Conservation (phyloP, 2,329 filamentous ascomycete genomes). For the Aspergillus sp. region DNA sequence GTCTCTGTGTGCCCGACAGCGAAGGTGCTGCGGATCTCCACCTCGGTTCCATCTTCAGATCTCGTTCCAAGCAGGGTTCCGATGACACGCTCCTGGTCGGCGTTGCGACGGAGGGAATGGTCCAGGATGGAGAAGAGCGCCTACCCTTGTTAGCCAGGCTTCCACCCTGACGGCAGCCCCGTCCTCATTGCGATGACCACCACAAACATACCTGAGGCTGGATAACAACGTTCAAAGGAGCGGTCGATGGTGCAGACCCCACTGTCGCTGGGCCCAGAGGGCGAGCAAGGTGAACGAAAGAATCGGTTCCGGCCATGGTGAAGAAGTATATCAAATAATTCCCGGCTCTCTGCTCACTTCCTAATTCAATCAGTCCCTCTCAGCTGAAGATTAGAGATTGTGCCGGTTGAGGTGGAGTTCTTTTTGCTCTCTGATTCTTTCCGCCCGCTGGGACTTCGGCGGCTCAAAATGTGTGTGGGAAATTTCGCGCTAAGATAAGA, state of each 20-base stretch:
- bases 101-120: constrained; percentile 86
- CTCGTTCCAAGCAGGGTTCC: constrained; percentile 88
- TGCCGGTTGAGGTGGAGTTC: constrained; percentile 27
- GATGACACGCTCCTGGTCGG: constrained; percentile 91
- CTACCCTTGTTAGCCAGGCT: constrained; percentile 27
- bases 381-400: constrained; percentile 2
- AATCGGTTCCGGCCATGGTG: constrained; percentile 77
- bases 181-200: background rate
- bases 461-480: constrained; percentile 38
- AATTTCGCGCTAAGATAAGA: constrained; percentile 46
- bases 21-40: constrained; percentile 93
- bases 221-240: constrained; percentile 87
- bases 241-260: constrained; percentile 75
- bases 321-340: constrained; percentile 13
- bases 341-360: constrained; percentile 8
- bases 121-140: constrained; percentile 67
- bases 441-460: constrained; percentile 18
- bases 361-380: background rate
- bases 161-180: constrained; percentile 1
- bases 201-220: constrained; percentile 72
- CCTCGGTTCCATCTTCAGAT: constrained; percentile 93
- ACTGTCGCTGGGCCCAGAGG: constrained; percentile 76
- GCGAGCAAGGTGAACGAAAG: constrained; percentile 90
- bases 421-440: constrained; percentile 26
- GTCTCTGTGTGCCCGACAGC: constrained; percentile 98